A percentile compares a stretch with the other conserved stretches of the same genome.
Conservation (phyloP, 164 flowering plant genomes). For the grape (Vitis vinifera) region ASM3070453v1 NC_081807.1:5530501-5531000, state of each 20-base stretch:
- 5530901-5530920: conserved; percentile 6
- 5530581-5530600: not conserved
- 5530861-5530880: conserved; percentile 10
- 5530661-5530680: not conserved
- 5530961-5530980: not conserved
- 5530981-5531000: conserved; percentile 1
- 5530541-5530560: no score
- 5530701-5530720: no score
- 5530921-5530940: conserved; percentile 1
- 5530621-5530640: no score
- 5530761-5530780: not conserved
- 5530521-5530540: no score
- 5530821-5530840: not conserved
- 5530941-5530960: conserved; percentile 1
- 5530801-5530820: not conserved
- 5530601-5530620: not conserved
- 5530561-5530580: no score
- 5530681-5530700: no score
- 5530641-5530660: not conserved
- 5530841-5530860: conserved; percentile 12
- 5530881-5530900: not conserved
- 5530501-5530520: no score
- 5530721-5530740: not conserved
- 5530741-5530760: not conserved
- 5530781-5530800: not conserved